Base-by-base conservation (phyloP, 2,329 filamentous ascomycete species). In the Fusarium floridanum region DNA sequence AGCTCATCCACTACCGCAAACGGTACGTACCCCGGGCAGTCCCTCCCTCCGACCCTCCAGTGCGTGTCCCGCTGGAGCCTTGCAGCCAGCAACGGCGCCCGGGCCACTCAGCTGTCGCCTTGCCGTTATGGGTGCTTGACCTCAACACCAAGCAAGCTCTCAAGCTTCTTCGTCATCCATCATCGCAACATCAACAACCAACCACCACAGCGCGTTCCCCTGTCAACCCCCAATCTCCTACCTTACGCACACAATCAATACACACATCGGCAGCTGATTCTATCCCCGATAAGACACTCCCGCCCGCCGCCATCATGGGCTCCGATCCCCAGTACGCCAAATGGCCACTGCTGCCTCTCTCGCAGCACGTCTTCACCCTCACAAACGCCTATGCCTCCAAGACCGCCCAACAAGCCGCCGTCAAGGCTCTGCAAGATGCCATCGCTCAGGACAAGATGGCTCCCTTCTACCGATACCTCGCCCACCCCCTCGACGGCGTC, bases 401-500 rank as follows among this genome's bases (percentile, higher is more conserved):
- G 81, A 76, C 86, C 67, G 84, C 88, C 68, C 94, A 95, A 84
- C 91, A 95, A 84, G 84, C 89, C 66, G 91, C 94, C 43, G 88
- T 92, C 76, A 93, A 94, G 85, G 88, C 88, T 71, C 88, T 97
- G 68, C 93, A 95, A 87, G 92, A 95, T 89, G 94, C 93, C 83
- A 96, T 97, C 83, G 86, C 87, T 79, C 90, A 95, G 84, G 89
- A 96, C 83, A 94, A 95, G 86, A 97, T 97, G 93, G 94, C 94
- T 20, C 94, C 94, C 32, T 90, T 97, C 72, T 97, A 97, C 86
- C 91, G 92, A 81, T 94, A 95, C 83, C 89, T 97, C 61, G 93
- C 94, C 73, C 94, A 97, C 80, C 94, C 94, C 8, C 88, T 90
- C 72, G 93, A 97, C 72, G 95, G 95, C 71, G 92, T 97, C 73